Evolutionary conservation across 2,329 filamentous ascomycete genomes (phyloP), one percentile per base, ranked within the genome.

Genomic region (Ophiocordyceps unilateralis): DNA sequence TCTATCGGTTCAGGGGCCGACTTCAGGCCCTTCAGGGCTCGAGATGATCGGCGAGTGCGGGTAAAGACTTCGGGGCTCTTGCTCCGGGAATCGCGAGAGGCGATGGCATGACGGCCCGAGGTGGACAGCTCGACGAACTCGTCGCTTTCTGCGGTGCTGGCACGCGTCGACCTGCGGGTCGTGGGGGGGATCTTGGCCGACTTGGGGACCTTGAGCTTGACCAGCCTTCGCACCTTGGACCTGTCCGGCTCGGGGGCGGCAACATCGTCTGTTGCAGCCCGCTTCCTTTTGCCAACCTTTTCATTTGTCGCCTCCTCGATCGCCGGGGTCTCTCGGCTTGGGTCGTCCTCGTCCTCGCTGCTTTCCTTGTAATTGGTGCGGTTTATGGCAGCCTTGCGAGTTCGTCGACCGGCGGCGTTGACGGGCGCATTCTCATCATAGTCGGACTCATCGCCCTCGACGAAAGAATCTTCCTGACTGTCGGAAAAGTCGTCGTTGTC

Each of bases 401-500:
- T 58, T 23, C 62, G 61, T 41, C 70, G 63, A 5, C 69, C 70
- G 19, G 69, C 64, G 4, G 64, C 65, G 45, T 68, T 68, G 37
- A 66, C 54, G 20, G 66, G 61, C 10, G 55, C 56, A 22, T 62
- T 57, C n/a, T 63, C 59, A 17, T 63, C 63, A 26, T 65, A 61
- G 19, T 66, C 48, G 3, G 49, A 51, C 17, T 63, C 62, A 14
- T 58, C 57, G 26, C 24, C 41, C 8, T 66, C 68, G 10, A 55
- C 61, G 43, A 70, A 76, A 3, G 68, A 72, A 2, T 61, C 69
- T 34, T 70, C 69, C 40, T 64, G 58, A 45, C 69, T 69, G 46
- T 78, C 72, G 5, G 67, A 70, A 22, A 72, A 51, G 26, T 71
- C 70, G 43, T 76, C 70, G 43, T 76, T 70, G 43, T 76, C 71